Conservation (phyloP, 208 protist species). For the Dictyostelium gargantuum region DNA sequence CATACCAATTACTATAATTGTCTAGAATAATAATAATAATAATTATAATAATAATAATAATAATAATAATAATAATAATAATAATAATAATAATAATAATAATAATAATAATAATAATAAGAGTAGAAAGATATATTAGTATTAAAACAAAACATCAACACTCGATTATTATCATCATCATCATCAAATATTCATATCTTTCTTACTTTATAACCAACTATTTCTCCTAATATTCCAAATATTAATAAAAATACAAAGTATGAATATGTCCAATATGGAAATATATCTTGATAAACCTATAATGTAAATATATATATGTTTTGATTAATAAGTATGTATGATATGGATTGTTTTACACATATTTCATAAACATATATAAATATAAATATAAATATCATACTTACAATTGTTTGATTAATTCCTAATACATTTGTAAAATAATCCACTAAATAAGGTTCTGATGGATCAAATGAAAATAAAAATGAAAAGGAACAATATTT, state of each 20-base stretch:
- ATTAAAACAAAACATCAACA: too few species aligned
- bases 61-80: too few species aligned
- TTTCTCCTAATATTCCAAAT: slow-evolving; percentile 49
- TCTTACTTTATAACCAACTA: slow-evolving; percentile 46
- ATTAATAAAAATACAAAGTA: slow-evolving; percentile 39
- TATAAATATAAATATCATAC: background rate
- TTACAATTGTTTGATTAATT: background rate
- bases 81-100: background rate
- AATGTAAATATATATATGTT: background rate
- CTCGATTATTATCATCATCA: background rate
- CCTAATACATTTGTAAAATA: slow-evolving; percentile 52
- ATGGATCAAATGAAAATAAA: slow-evolving; percentile 38
- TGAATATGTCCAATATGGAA: slow-evolving; percentile 42
- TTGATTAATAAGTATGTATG: too few species aligned
- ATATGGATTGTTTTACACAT: too few species aligned
- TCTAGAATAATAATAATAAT: too few species aligned
- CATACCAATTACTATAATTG: slow-evolving; percentile 57
- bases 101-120: background rate
- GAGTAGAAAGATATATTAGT: background rate
- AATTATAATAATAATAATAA: too few species aligned
- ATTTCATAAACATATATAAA: background rate
- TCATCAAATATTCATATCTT: too few species aligned
- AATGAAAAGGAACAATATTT: slow-evolving; percentile 47
- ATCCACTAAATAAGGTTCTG: slow-evolving; percentile 32
- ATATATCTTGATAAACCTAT: slow-evolving; percentile 28